A percentile compares a stretch with the other conserved stretches of the same genome.
Conservation (phyloP, 192 early-diverging fungal species). For the Entophlyctis luteolus region DNA sequence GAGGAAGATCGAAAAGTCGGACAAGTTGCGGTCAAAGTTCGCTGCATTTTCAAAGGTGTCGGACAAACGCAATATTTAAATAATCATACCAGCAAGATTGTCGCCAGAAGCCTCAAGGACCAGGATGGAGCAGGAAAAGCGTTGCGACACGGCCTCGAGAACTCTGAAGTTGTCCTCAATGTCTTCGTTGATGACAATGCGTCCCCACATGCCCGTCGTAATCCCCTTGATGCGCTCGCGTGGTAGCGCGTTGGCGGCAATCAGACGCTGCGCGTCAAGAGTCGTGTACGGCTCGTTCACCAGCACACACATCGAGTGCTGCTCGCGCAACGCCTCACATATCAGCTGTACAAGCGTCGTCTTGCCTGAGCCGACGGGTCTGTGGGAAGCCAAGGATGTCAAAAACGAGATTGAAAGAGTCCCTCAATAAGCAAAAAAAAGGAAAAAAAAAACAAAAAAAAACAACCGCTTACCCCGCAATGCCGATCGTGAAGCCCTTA, state of each 20-base stretch:
- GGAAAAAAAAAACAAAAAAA: neutral
- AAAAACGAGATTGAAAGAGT: neutral
- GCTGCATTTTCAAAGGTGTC: constrained; percentile 9
- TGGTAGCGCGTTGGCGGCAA: constrained; percentile 78
- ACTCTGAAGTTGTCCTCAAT: constrained; percentile 92
- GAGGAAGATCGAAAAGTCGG: constrained; percentile 94
- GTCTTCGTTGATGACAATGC: constrained; percentile 92
- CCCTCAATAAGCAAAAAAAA: neutral
- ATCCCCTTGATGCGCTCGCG: constrained; percentile 84
- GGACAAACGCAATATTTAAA: neutral
- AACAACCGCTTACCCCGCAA: constrained; percentile 66
- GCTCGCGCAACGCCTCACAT: constrained; percentile 79
- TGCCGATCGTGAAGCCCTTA: constrained; percentile 89
- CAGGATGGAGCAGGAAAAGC: constrained; percentile 76
- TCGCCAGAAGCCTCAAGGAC: constrained; percentile 92
- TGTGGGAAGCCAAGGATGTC: constrained; percentile 20
- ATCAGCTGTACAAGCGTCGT: constrained; percentile 86
- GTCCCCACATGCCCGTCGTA: constrained; percentile 94
- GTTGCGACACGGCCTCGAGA: constrained; percentile 80
- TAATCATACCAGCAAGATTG: constrained; percentile 67
- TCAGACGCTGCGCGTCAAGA: constrained; percentile 93
- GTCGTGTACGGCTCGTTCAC: constrained; percentile 97
- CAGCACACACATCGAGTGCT: constrained; percentile 80
- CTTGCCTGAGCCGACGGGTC: constrained; percentile 93
- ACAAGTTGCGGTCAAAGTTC: constrained; percentile 57